Conservation (phyloP, 1,284 basidiomycete species). For the Bjerkandera adusta region DNA sequence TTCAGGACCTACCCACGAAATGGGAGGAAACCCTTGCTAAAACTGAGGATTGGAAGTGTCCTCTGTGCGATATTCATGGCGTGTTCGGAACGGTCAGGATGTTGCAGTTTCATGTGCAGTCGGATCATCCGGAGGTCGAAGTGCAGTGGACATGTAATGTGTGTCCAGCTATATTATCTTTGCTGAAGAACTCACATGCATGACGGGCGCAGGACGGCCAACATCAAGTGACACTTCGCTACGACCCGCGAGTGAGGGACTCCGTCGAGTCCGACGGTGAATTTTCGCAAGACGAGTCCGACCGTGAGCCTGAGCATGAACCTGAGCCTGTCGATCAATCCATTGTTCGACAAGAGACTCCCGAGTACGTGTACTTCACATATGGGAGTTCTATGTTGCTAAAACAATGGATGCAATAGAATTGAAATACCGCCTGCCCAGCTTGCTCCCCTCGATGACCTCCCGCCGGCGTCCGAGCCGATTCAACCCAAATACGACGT, state of each 20-base stretch:
- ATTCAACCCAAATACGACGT: too few species aligned
- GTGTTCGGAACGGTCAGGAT: slow-evolving; percentile 46
- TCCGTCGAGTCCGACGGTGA: too few species aligned
- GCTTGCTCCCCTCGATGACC: too few species aligned
- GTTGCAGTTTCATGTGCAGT: slow-evolving; percentile 4
- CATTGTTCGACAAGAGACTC: neutral
- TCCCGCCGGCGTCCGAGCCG: too few species aligned
- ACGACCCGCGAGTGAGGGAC: too few species aligned
- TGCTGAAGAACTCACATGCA: neutral
- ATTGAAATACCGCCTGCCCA: too few species aligned
- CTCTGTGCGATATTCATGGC: slow-evolving; percentile 55
- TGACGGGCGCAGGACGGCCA: neutral
- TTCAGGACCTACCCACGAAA: slow-evolving; percentile 7
- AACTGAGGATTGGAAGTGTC: slow-evolving; percentile 49
- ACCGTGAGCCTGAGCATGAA: slow-evolving; percentile 4
- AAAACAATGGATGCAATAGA: too few species aligned
- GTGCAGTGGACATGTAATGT: neutral
- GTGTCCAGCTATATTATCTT: neutral
- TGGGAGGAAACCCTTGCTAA: slow-evolving; percentile 17
- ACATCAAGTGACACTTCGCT: neutral
- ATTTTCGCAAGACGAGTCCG: neutral
- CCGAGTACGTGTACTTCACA: too few species aligned
- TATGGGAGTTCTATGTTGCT: too few species aligned
- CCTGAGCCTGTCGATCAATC: slow-evolving; percentile 1
- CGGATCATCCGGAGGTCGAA: neutral